Base-by-base conservation (phyloP, 2,329 filamentous ascomycete genomes). In the Colletotrichum theobromicola region DNA sequence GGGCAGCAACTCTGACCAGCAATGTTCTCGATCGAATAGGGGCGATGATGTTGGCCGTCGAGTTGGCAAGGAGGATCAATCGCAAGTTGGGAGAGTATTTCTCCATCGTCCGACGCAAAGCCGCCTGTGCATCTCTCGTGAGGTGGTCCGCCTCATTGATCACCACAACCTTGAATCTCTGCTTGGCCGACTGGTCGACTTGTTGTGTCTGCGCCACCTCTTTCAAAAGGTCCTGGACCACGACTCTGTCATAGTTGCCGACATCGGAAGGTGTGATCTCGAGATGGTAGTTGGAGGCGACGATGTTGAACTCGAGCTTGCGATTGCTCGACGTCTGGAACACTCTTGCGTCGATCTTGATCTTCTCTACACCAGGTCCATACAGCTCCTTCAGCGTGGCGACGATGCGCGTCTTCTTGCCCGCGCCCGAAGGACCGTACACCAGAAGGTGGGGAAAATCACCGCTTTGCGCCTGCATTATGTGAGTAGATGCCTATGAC, bases 221-320 rank as follows among this genome's bases (percentile, higher is more conserved):
- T 84, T 99, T 99, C 63, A 99, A 88, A 63, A 99, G 88, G 81
- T 98, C 97, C 82, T 99, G 97, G 16, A 99, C 90, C 2, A 99
- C 97, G 5, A 99, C 97, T 69, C 97, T 91, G 84, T 99, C 97
- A 81, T 98, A 98, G 83, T 94, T 98, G 75, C 96, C 97, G 6
- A 99, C 97, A 79, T 99, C 97, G 2, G 95, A 97, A 0, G 97
- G 97, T 9, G 97, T 99, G 81, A 99, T 99, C 84, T 99, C 97
- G 79, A 99, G 93, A 84, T 99, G 97, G 86, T 99, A 99, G 77
- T 98, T 93, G 1, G 96, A 98, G 58, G 96, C 93, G 69, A 99
- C 97, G 77, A 99, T 98, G 87, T 98, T 99, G 90, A 99, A 99
- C 86, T 99, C 97, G 79, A 99, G 93, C 85, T 99, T 99, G 82